A percentile compares a stretch with the other conserved stretches of the same genome.
Conservation (phyloP, 2,329 filamentous ascomycete species). For the Aspergillus eucalypticola region DNA sequence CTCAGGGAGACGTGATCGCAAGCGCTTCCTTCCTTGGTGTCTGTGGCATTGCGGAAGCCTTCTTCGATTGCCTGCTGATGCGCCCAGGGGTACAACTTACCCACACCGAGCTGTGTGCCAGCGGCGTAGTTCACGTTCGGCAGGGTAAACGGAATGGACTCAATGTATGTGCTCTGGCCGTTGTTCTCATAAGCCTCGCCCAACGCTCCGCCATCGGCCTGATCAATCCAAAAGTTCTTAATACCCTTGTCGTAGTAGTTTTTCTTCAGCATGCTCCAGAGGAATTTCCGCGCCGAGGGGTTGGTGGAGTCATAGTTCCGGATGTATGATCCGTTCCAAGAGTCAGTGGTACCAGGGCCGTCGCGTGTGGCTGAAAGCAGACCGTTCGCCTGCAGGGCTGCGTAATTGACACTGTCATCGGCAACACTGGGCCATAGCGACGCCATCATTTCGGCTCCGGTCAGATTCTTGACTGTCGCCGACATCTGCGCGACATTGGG, state of each 20-base stretch:
- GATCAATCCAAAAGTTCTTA: slow-evolving; percentile 65
- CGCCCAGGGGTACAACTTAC: slow-evolving; percentile 60
- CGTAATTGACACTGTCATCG: slow-evolving; percentile 56
- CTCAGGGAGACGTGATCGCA: slow-evolving; percentile 52
- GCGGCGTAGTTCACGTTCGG: slow-evolving; percentile 56
- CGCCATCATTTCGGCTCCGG: slow-evolving; percentile 62
- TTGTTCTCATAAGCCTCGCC: slow-evolving; percentile 41
- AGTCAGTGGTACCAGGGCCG: slow-evolving; percentile 57
- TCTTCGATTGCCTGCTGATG: slow-evolving; percentile 61
- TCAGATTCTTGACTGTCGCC: slow-evolving; percentile 55
- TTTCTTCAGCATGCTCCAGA: slow-evolving; percentile 58
- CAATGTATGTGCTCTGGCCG: slow-evolving; percentile 53
- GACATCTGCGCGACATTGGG: slow-evolving; percentile 65
- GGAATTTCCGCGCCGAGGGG: slow-evolving; percentile 55
- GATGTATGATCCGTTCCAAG: slow-evolving; percentile 57
- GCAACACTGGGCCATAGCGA: slow-evolving; percentile 68
- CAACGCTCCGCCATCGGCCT: slow-evolving; percentile 55
- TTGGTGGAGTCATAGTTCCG: slow-evolving; percentile 63
- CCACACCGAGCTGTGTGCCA: slow-evolving; percentile 57
- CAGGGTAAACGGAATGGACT: slow-evolving; percentile 32
- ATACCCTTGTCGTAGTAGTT: slow-evolving; percentile 64
- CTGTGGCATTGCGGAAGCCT: slow-evolving; percentile 53
- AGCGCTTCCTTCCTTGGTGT: slow-evolving; percentile 47
- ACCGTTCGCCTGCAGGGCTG: slow-evolving; percentile 60
- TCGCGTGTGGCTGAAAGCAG: slow-evolving; percentile 59